Percentiles rank a stretch among this genome's conserved stretches.
These are phyloP conservation scores for Aspergillus persii DNA, from an alignment of 2,329 filamentous ascomycete genomes.

Conservation along the genomic window DNA sequence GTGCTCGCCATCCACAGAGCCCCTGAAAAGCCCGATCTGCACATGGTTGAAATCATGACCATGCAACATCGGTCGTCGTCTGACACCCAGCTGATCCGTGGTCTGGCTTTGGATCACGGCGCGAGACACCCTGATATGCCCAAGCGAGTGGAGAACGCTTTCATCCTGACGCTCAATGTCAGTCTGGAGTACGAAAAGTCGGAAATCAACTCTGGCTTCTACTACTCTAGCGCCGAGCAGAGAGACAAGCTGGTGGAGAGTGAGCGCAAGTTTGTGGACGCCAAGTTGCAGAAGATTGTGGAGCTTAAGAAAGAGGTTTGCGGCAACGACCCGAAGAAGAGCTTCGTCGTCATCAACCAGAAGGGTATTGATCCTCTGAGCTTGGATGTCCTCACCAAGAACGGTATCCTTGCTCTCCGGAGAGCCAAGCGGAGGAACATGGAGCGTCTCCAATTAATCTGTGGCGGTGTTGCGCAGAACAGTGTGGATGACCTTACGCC, in stretches of 20 bases:
- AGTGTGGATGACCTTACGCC: conserved; percentile 89
- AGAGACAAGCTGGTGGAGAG: conserved; percentile 97
- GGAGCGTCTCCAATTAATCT: conserved; percentile 94
- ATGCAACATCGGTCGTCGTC: conserved; percentile 98
- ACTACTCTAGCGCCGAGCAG: conserved; percentile 96
- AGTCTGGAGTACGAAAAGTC: conserved; percentile 98
- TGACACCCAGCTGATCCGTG: conserved; percentile 92
- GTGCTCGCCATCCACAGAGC: conserved; percentile 91
- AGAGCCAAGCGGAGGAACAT: conserved; percentile 98
- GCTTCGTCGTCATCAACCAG: conserved; percentile 97
- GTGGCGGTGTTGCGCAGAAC: conserved; percentile 89
- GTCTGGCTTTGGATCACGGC: conserved; percentile 90
- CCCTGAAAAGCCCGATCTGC: conserved; percentile 88
- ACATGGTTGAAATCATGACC: conserved; percentile 99
- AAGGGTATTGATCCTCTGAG: conserved; percentile 98
- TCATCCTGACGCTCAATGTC: conserved; percentile 92
- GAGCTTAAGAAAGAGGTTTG: conserved; percentile 98
- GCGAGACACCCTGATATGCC: conserved; percentile 98
- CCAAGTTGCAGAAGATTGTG: conserved; percentile 95
- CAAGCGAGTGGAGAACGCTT: conserved; percentile 91
- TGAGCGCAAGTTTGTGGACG: conserved; percentile 91
- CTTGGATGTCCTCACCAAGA: conserved; percentile 94
- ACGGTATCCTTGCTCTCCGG: conserved; percentile 90
- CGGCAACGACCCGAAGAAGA: conserved; percentile 87
- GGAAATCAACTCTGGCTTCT: conserved; percentile 98